These are phyloP conservation scores for Lactuca sativa DNA, from an alignment of 129 eudicot genomes.

Conservation along the genomic window DNA sequence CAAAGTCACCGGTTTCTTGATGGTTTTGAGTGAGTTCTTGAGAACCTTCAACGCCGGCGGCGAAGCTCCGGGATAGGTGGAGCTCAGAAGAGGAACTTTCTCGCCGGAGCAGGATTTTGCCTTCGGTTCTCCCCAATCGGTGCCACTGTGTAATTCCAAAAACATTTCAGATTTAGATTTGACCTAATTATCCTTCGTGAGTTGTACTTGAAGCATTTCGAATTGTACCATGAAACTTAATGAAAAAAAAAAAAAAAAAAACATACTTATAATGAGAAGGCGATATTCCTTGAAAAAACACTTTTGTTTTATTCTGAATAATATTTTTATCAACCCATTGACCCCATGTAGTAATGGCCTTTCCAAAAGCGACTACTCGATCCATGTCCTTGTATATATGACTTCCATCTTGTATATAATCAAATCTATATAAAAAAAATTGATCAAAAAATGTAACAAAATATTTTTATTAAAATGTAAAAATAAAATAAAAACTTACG, in stretches of 20 bases:
- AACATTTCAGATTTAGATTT: background rate
- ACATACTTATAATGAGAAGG: conserved; percentile 77
- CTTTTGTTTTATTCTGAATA: conserved; percentile 41
- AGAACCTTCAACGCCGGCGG: conserved; percentile 53
- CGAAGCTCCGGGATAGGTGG: conserved; percentile 59
- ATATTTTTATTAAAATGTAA: background rate
- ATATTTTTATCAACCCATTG: conserved; percentile 51
- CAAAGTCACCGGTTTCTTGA: conserved; percentile 61
- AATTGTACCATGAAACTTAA: background rate
- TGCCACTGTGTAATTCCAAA: conserved; percentile 47
- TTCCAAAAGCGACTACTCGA: conserved; percentile 54
- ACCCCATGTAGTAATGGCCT: conserved; percentile 62
- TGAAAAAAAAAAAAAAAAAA: background rate
- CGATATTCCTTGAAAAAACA: conserved; percentile 71
- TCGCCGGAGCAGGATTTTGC: conserved; percentile 65
- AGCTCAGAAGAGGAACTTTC: conserved; percentile 47
- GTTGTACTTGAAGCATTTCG: background rate
- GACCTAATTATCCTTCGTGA: background rate
- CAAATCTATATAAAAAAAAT: conserved; percentile 41
- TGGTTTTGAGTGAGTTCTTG: conserved; percentile 52
- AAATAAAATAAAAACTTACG: conserved; percentile 31
- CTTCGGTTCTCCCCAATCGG: conserved; percentile 62
- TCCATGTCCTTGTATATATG: conserved; percentile 57
- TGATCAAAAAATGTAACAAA: background rate
- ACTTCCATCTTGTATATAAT: conserved; percentile 51